phyloP scores from a whole-genome alignment of 768 basidiomycete genomes.

The Termitomyces sp. region DNA sequence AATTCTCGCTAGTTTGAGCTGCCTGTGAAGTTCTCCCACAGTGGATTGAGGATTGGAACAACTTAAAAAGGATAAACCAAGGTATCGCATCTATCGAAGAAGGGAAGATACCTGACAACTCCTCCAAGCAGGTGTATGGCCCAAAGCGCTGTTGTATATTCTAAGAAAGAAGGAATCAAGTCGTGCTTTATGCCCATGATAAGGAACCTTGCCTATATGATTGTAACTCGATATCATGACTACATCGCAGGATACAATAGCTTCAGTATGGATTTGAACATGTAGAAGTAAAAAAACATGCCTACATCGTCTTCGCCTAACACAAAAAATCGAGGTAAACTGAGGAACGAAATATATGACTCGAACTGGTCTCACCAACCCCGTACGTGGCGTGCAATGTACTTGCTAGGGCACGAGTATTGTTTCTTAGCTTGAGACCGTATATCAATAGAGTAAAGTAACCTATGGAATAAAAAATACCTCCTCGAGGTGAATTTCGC shows the following conservation, averaged over 20 bases:
- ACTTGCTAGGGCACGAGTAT: constrained; percentile 32
- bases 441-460: constrained; percentile 1
- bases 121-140: constrained; percentile 45
- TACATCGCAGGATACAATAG: constrained; percentile 13
- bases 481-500: constrained; percentile 31
- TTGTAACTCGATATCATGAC: constrained; percentile 52
- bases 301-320: constrained; percentile 45
- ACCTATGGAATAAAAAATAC: constrained; percentile 16
- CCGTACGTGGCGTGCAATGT: constrained; percentile 23
- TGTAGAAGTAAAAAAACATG: constrained; percentile 20
- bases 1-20: constrained; percentile 37
- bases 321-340: neutral
- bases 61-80: constrained; percentile 19
- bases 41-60: constrained; percentile 52
- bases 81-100: neutral
- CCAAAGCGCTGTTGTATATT: constrained; percentile 45
- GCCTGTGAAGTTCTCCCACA: constrained; percentile 45
- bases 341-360: neutral
- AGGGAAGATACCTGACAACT: constrained; percentile 38
- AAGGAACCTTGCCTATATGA: constrained; percentile 33
- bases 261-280: neutral
- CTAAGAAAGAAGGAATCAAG: constrained; percentile 17
- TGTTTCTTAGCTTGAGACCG: constrained; percentile 18
- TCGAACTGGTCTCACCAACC: constrained; percentile 15
- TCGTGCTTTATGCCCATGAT: neutral